Base-by-base conservation (phyloP, 2,329 filamentous ascomycete species). In the Eurotiales sp. region DNA sequence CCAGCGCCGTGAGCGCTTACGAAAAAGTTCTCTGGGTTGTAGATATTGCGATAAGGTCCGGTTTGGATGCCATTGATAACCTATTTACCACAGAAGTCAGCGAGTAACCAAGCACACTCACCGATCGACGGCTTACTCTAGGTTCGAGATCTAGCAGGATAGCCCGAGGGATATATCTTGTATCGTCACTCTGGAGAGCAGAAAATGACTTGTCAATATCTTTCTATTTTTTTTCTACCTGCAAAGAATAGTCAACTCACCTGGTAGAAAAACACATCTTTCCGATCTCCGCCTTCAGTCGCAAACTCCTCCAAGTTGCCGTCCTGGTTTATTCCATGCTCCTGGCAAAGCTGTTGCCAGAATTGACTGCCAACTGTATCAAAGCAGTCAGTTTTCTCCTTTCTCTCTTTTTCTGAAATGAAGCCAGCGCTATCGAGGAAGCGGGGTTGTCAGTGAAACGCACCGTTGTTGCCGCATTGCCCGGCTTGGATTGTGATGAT, bases 21-120 rank as follows among this genome's bases (percentile, higher is more conserved):
- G 69, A 95, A 99, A 74, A 97, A 96, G 77, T 99, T 99, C 72
- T 99, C 93, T 0, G 93, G 93, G 68, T 99, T 99, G 81, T 99
- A 99, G 54, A 99, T 99, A 70, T 99, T 97, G 71, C 87, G 90
- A 77, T 99, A 99, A 0, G 91, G 86, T 1, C 93, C 90, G 8
- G 86, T 87, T 74, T 97, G 92, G 61, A 99, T 99, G 55, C 84
- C 78, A 67, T 97, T 88, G 65, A 99, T 87, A 57, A 97, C 87
- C 85, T 81, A 57, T 51, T n/a, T n/a, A n/a, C n/a, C n/a, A 43
- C 5, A 11, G 25, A 27, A 32, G 21, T 39, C 34, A 50, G 22
- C 56, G 57, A 42, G 14, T 21, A n/a, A 5, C n/a, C 46, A 39
- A 47, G 3, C 1, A n/a, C 1, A 19, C 30, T 19, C 7, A n/a